phyloP scores from a whole-genome alignment of 2,329 filamentous ascomycete species.

The Colletotrichum plurivorum region DNA sequence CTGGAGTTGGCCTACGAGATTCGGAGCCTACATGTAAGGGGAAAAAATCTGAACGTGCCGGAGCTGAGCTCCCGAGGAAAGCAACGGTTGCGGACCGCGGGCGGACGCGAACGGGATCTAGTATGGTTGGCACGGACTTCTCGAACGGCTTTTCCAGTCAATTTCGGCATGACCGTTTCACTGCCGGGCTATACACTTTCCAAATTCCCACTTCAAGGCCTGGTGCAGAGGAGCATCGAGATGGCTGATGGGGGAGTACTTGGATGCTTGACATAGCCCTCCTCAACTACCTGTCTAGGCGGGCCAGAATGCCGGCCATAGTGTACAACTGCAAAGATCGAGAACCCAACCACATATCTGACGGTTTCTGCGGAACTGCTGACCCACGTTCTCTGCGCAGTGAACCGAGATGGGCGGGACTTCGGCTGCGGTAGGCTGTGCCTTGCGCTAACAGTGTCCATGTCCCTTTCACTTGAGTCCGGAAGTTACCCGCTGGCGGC shows the following conservation, averaged over 20 bases:
- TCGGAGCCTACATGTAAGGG: background rate
- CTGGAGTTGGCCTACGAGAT: too few relatives aligned
- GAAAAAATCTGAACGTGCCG: background rate
- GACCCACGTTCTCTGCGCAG: slow-evolving; percentile 14
- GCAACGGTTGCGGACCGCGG: background rate
- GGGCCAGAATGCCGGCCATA: too few relatives aligned
- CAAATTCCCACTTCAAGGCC: background rate
- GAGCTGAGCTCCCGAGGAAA: background rate
- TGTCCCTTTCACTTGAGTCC: background rate
- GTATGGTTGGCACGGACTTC: slow-evolving; percentile 26
- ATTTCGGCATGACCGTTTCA: background rate
- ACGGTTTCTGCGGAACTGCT: slow-evolving; percentile 1
- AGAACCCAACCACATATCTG: background rate
- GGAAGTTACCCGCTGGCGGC: background rate
- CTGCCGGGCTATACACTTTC: background rate
- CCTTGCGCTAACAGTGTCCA: background rate
- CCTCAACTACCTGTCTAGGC: background rate
- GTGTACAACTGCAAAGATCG: background rate
- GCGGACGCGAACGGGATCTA: slow-evolving; percentile 5
- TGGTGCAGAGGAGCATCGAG: background rate
- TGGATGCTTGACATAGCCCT: too few relatives aligned
- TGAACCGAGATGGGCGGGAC: background rate
- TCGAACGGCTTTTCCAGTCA: background rate
- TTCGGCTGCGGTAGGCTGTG: slow-evolving; percentile 10
- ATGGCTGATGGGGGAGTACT: background rate